Base-by-base conservation (phyloP, 2,329 filamentous ascomycete species). In the Exophiala sp. region DNA sequence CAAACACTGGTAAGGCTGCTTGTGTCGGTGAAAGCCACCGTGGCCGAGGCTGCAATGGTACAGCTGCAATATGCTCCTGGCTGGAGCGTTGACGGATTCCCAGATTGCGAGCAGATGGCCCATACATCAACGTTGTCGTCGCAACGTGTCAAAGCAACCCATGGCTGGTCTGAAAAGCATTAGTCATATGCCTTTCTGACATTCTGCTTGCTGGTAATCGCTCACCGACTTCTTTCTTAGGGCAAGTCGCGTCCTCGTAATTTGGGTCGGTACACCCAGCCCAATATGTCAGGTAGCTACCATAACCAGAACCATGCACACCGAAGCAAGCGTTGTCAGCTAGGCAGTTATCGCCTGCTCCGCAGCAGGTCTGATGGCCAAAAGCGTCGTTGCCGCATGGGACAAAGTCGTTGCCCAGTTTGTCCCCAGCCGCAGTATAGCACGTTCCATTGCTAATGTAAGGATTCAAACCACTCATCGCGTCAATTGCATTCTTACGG, bases 121-220 rank as follows among this genome's bases (percentile, higher is more conserved):
- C 71, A 72, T 50, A 66, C 49, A 24, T 66, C 54, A 2, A 63
- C 63, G 2, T 62, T 66, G 58, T 61, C 61, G 52, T 71, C 67
- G 62, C 70, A 72, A 58, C 67, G 70, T 1, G 65, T 65, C 12
- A 72, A 64, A 1, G 68, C 69, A 5, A 68, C 50, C 70, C 71
- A 73, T 8, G 66, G 61, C 39, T 65, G 56, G 32, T 55, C 55
- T 59, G 29, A 8, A 36, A 35, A 16, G 10, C 16, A 16, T 54
- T n/a, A 50, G 36, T 49, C 14, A 34, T 41, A 18, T 8, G 8
- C 5, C 34, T 14, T 10, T 12, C 14, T 5, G 5, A 14, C 11
- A 34, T 32, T 21, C 34, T 24, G 33, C 21, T 32, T 32, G 20
- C 8, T 14, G 38, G 24, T 11, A n/a, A 11, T 54, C 32, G 24